A percentile compares a stretch with the other conserved stretches of the same genome.
phyloP scores from a whole-genome alignment of 345 rosid genomes.

The Arabidopsis arenosa region DNA sequence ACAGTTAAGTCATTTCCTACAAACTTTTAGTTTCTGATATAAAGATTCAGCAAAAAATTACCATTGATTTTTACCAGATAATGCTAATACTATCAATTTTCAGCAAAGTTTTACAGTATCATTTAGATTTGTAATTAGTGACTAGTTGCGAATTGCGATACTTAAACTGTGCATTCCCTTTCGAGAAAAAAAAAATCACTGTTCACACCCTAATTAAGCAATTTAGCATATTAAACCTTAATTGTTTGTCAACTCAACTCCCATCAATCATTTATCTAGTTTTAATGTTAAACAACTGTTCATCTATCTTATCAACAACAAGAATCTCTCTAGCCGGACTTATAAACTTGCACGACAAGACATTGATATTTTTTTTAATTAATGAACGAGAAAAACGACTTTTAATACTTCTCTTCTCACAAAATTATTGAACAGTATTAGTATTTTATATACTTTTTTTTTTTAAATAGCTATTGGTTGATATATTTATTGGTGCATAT shows the following conservation, averaged over 20 bases:
- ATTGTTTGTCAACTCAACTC: conserved; percentile 1
- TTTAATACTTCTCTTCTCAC: conserved; percentile 5
- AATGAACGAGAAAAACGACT: conserved; percentile 15
- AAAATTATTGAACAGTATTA: background rate
- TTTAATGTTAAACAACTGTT: conserved; percentile 1
- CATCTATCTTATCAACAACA: conserved; percentile 13
- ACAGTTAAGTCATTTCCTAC: no score
- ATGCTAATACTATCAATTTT: no score
- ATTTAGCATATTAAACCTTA: background rate
- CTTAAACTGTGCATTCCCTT: background rate
- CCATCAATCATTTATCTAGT: background rate
- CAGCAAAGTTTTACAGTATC: no score
- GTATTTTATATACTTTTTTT: background rate
- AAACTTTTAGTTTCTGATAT: no score
- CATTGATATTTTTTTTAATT: conserved; percentile 9
- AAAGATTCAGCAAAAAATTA: background rate
- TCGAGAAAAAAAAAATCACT: background rate
- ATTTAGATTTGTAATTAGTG: no score
- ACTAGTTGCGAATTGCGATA: no score
- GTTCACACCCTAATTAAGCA: background rate
- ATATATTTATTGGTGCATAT: background rate
- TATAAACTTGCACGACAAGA: conserved; percentile 40
- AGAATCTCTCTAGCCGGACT: conserved; percentile 8
- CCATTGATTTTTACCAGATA: no score
- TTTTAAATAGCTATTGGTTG: background rate